These are phyloP conservation scores for Syncephalastrum sp. DNA, from an alignment of 371 early-diverging fungal genomes.

Conservation along the genomic window DNA sequence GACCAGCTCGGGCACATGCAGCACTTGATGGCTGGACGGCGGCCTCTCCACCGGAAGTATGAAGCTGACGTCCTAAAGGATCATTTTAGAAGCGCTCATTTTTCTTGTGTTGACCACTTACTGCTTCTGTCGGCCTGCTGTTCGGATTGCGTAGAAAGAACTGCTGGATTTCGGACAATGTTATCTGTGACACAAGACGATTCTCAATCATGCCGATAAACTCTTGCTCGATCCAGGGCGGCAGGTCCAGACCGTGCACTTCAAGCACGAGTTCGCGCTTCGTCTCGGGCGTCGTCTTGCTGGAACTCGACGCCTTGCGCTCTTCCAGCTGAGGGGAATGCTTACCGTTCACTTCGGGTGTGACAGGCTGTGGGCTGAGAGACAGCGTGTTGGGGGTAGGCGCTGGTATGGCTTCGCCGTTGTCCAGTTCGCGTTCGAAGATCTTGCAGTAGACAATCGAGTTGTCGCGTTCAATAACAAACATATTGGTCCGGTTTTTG, in stretches of 20 bases:
- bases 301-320: background rate
- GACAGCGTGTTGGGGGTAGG: too few relatives aligned
- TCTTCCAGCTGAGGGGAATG: too few relatives aligned
- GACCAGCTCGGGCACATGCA: constrained; percentile 57
- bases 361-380: too few relatives aligned
- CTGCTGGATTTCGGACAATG: constrained; percentile 64
- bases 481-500: constrained; percentile 71
- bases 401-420: background rate
- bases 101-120: constrained; percentile 18
- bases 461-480: constrained; percentile 63
- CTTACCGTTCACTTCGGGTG: too few relatives aligned
- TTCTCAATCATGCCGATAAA: constrained; percentile 67
- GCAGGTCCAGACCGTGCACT: constrained; percentile 73
- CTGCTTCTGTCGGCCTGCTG: constrained; percentile 64
- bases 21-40: constrained; percentile 35
- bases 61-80: constrained; percentile 61
- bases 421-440: constrained; percentile 25
- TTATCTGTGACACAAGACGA: constrained; percentile 60
- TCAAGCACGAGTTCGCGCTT: constrained; percentile 61
- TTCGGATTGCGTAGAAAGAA: constrained; percentile 70
- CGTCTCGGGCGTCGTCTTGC: background rate
- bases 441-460: constrained; percentile 54
- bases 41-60: constrained; percentile 56
- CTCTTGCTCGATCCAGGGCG: constrained; percentile 65
- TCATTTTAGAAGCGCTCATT: background rate